phyloP scores from a whole-genome alignment of 257 asterid genomes.

The Solanum appendiculatum region DNA sequence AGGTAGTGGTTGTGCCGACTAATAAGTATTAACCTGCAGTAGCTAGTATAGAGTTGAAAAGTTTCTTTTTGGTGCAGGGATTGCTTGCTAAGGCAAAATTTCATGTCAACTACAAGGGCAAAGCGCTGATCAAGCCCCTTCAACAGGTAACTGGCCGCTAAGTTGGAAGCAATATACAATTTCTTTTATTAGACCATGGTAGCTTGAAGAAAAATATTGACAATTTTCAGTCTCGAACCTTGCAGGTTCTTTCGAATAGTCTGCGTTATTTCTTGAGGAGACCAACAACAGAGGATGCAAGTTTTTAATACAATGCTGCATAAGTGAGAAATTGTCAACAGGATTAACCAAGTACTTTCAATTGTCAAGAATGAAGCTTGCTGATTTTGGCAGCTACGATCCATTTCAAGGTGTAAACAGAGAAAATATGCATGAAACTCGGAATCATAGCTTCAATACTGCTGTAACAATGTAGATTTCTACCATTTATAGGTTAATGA shows the following conservation, averaged over 20 bases:
- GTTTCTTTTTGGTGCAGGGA: conserved; percentile 33
- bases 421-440: background rate
- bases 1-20: background rate
- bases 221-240: background rate
- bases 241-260: conserved; percentile 84
- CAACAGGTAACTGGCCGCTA: conserved; percentile 47
- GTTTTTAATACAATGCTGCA: conserved; percentile 40
- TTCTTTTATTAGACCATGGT: background rate
- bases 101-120: conserved; percentile 83
- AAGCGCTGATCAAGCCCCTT: conserved; percentile 82
- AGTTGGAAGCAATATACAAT: background rate
- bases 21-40: background rate
- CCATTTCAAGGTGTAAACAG: background rate
- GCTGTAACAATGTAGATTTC: background rate
- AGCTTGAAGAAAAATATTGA: background rate
- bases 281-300: conserved; percentile 79
- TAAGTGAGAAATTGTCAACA: background rate
- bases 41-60: background rate
- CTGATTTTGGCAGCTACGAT: background rate
- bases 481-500: background rate
- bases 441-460: background rate
- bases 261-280: conserved; percentile 77
- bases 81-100: conserved; percentile 92
- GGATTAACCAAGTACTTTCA: background rate
- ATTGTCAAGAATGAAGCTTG: background rate